phyloP scores from a whole-genome alignment of 1,284 basidiomycete species.

The Malassezia psittaci region DNA sequence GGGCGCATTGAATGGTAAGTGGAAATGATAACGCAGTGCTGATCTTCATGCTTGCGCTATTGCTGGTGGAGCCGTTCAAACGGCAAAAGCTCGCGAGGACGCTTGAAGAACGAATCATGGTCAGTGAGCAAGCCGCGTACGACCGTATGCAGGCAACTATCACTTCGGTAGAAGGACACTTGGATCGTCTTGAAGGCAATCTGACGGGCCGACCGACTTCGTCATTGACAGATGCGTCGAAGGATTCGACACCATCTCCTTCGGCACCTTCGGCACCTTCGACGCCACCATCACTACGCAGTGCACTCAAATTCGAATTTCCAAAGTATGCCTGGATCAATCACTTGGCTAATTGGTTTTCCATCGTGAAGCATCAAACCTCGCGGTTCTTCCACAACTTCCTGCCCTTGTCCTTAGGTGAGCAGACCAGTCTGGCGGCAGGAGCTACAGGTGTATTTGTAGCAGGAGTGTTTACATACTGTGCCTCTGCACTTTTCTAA shows the following conservation, averaged over 20 bases:
- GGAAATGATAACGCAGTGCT: slow-evolving; percentile 20
- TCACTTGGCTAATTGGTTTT: background rate
- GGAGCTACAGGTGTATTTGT: slow-evolving; percentile 4
- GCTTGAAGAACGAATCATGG: slow-evolving; percentile 32
- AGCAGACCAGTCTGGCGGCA: slow-evolving; percentile 1
- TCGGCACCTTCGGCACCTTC: background rate
- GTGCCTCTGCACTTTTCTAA: background rate
- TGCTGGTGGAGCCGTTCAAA: slow-evolving; percentile 46
- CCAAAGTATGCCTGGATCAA: background rate
- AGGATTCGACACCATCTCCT: background rate
- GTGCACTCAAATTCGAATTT: background rate
- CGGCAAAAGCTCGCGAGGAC: slow-evolving; percentile 39
- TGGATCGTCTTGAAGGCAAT: slow-evolving; percentile 8
- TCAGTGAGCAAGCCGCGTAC: slow-evolving; percentile 27
- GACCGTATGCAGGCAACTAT: slow-evolving; percentile 22
- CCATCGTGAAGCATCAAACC: background rate
- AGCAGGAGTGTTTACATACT: slow-evolving; percentile 2
- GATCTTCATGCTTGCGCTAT: slow-evolving; percentile 37
- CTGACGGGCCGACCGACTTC: background rate
- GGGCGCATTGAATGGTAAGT: slow-evolving; percentile 32
- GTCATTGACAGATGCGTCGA: background rate
- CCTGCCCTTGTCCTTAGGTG: slow-evolving; percentile 2
- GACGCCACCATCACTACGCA: background rate
- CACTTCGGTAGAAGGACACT: slow-evolving; percentile 19
- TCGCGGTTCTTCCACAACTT: background rate